A percentile compares a stretch with the other conserved stretches of the same genome.
Conservation (phyloP, 257 asterid genomes). For the Rhazya stricta region DNA sequence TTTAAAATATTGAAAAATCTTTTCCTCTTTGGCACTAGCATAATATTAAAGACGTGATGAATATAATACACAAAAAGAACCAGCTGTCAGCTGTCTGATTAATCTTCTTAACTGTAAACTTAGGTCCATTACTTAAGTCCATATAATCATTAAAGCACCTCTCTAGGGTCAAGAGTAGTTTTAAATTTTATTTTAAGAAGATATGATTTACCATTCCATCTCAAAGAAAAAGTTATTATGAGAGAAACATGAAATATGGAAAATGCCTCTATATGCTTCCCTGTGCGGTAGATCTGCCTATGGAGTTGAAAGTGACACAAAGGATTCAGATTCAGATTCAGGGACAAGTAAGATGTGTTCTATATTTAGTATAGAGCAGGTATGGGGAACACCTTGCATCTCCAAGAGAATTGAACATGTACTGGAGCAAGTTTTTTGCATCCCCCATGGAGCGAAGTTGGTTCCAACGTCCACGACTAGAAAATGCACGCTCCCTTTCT, state of each 20-base stretch:
- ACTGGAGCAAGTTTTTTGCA: constrained; percentile 77
- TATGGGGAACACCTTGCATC: constrained; percentile 59
- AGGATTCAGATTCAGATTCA: constrained; percentile 1
- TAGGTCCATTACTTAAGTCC: background rate
- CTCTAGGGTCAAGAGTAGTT: background rate
- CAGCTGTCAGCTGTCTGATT: background rate
- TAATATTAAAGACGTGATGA: background rate
- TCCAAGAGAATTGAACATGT: constrained; percentile 81
- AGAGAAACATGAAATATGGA: background rate
- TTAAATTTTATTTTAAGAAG: background rate
- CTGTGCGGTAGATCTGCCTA: background rate
- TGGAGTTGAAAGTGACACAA: background rate
- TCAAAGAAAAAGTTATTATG: background rate
- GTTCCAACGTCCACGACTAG: constrained; percentile 90
- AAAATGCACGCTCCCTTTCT: constrained; percentile 82
- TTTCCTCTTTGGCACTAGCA: background rate
- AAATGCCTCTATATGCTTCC: background rate
- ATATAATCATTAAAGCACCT: background rate
- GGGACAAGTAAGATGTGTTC: background rate
- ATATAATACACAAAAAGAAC: background rate
- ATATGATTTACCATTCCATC: background rate
- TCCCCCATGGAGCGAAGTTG: constrained; percentile 98
- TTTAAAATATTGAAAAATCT: background rate
- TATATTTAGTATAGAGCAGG: background rate
- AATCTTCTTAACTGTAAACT: background rate